These are phyloP conservation scores for Acanthamoeba triangularis DNA, from an alignment of 208 protist genomes.

Conservation along the genomic window DNA sequence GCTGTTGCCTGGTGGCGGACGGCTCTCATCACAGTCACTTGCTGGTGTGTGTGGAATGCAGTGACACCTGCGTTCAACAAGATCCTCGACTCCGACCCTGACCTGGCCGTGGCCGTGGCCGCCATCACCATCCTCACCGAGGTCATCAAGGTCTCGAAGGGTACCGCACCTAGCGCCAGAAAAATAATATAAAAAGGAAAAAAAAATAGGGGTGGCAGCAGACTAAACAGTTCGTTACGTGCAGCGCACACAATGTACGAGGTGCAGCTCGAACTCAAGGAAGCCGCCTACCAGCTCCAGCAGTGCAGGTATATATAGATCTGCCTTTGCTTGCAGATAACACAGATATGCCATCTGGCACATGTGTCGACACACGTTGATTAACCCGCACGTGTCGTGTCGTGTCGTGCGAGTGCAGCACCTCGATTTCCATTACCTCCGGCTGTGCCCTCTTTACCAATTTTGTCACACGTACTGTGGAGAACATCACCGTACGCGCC, in stretches of 20 bases:
- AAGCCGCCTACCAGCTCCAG: conserved; percentile 69
- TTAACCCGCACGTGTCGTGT: too few relatives aligned
- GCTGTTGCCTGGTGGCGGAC: neutral
- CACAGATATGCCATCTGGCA: too few relatives aligned
- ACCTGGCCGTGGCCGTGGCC: conserved; percentile 69
- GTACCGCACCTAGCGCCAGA: neutral
- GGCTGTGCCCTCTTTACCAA: conserved; percentile 74
- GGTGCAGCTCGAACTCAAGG: conserved; percentile 73
- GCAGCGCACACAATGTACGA: conserved; percentile 75
- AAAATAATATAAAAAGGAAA: too few relatives aligned
- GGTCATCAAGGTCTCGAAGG: conserved; percentile 74
- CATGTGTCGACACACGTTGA: neutral
- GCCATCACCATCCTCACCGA: conserved; percentile 77
- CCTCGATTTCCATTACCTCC: conserved; percentile 74
- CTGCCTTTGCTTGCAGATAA: neutral
- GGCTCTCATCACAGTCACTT: neutral
- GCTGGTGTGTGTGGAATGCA: neutral
- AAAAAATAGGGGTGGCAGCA: too few relatives aligned
- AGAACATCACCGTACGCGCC: conserved; percentile 66
- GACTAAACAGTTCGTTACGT: neutral
- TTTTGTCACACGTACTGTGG: conserved; percentile 74
- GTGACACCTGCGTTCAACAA: conserved; percentile 43
- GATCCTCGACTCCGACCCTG: conserved; percentile 33
- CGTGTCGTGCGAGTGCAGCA: neutral
- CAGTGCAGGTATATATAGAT: conserved; percentile 28